A percentile compares a stretch with the other conserved stretches of the same genome.
phyloP scores from a whole-genome alignment of 352 stramenopile species.

The Phytophthora hibernalis region DNA sequence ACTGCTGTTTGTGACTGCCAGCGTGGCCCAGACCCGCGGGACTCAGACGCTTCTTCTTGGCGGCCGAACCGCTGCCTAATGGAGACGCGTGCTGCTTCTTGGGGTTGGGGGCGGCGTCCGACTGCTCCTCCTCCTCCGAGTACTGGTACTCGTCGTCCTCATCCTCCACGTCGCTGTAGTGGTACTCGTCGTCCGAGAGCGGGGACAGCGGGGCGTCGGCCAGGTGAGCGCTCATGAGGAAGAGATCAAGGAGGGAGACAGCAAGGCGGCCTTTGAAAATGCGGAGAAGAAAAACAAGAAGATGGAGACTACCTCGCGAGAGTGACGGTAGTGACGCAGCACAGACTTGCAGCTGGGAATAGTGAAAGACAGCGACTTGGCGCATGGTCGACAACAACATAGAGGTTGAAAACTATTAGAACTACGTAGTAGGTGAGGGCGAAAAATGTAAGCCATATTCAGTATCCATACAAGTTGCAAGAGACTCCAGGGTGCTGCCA shows the following conservation, averaged over 20 bases:
- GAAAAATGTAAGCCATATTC: too few species aligned
- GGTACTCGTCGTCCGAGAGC: constrained; percentile 83
- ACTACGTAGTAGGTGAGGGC: too few species aligned
- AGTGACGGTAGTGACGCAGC: too few species aligned
- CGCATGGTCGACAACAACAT: too few species aligned
- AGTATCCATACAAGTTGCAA: too few species aligned
- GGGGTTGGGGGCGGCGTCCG: constrained; percentile 26
- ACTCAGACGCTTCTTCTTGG: constrained; percentile 80
- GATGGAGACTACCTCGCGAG: too few species aligned
- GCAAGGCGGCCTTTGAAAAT: constrained; percentile 30
- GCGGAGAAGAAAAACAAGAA: constrained; percentile 28
- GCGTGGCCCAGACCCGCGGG: constrained; percentile 43
- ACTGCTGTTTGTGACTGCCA: constrained; percentile 36
- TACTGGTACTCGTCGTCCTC: constrained; percentile 64
- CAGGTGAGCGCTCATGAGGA: constrained; percentile 25
- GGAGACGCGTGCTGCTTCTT: constrained; percentile 56
- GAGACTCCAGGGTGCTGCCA: too few species aligned
- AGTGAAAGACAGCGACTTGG: background rate
- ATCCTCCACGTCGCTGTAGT: constrained; percentile 84
- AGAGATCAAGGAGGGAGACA: constrained; percentile 7
- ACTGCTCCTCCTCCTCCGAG: constrained; percentile 60
- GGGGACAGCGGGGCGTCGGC: constrained; percentile 45
- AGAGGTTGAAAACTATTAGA: too few species aligned
- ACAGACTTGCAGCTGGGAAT: background rate
- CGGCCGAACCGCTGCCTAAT: constrained; percentile 48